phyloP scores from a whole-genome alignment of 2,329 filamentous ascomycete genomes.

The Sporothrix brasiliensis region DNA sequence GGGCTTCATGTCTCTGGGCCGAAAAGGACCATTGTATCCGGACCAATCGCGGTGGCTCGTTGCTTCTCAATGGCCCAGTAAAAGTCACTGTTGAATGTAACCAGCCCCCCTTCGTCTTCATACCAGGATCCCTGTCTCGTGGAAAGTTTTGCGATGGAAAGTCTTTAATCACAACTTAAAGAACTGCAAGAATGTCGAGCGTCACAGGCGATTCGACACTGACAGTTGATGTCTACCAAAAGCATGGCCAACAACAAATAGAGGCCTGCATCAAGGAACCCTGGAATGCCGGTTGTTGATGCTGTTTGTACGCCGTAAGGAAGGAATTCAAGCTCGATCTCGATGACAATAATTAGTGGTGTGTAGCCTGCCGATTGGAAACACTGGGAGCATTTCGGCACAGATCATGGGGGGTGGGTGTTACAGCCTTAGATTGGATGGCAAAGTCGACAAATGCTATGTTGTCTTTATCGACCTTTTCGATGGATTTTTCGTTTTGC shows the following conservation, averaged over 20 bases:
- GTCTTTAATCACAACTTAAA: neutral
- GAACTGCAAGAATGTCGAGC: neutral
- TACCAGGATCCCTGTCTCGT: neutral
- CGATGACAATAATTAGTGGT: slow-evolving; percentile 14
- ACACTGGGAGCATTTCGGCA: neutral
- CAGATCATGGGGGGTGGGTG: neutral
- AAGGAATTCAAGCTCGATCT: neutral
- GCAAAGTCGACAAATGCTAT: neutral
- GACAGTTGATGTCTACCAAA: neutral
- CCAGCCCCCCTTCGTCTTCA: too few relatives aligned
- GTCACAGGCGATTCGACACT: neutral
- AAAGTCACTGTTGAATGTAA: too few relatives aligned
- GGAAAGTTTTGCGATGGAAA: neutral
- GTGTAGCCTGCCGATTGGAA: neutral
- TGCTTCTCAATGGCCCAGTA: too few relatives aligned
- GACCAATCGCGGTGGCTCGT: too few relatives aligned
- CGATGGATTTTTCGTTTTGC: too few relatives aligned
- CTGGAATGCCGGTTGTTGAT: neutral
- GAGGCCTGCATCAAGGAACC: neutral
- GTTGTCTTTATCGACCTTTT: neutral
- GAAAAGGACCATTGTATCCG: neutral
- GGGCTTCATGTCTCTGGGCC: too few relatives aligned
- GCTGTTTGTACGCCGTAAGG: neutral
- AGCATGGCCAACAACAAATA: neutral
- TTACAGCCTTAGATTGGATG: neutral